phyloP scores from a whole-genome alignment of 2,329 filamentous ascomycete species.

The Colletotrichum graminicola region DNA sequence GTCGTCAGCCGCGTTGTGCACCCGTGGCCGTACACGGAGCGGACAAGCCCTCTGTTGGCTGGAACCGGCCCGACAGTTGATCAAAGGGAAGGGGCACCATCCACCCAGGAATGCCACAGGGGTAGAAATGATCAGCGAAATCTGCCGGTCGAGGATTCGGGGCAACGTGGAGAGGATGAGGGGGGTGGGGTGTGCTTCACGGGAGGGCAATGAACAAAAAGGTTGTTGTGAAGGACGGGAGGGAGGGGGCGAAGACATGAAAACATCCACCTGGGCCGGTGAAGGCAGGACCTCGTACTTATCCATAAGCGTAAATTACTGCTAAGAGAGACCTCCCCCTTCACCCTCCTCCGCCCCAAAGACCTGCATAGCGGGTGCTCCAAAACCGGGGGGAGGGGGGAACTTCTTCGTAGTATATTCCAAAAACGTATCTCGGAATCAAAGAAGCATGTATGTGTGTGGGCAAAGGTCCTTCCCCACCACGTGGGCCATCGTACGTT shows the following conservation, averaged over 20 bases:
- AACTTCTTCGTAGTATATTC: not conserved
- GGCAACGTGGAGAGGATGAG: not conserved
- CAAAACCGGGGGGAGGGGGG: not conserved
- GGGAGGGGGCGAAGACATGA: slow-evolving; percentile 26
- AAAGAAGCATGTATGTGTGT: not conserved
- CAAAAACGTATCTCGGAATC: slow-evolving; percentile 12
- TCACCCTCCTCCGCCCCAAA: not conserved
- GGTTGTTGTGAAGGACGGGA: not conserved
- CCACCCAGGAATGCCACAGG: not conserved
- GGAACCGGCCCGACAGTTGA: not conserved
- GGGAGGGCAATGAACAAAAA: not conserved
- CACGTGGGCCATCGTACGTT: slow-evolving; percentile 14
- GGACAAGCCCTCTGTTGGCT: not conserved
- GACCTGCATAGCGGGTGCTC: not conserved
- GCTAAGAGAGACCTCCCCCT: not conserved
- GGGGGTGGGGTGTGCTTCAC: not conserved
- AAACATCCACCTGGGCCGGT: slow-evolving; percentile 17
- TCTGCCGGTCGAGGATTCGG: not conserved
- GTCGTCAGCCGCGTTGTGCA: not conserved
- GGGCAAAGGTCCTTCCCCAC: not conserved
- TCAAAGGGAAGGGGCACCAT: not conserved
- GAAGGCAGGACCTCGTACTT: slow-evolving; percentile 1
- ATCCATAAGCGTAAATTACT: slow-evolving; percentile 7
- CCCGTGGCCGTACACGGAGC: not conserved
- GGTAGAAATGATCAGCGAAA: not conserved